phyloP scores from a whole-genome alignment of 129 eudicot species.

The Kitagawia praeruptora region DNA sequence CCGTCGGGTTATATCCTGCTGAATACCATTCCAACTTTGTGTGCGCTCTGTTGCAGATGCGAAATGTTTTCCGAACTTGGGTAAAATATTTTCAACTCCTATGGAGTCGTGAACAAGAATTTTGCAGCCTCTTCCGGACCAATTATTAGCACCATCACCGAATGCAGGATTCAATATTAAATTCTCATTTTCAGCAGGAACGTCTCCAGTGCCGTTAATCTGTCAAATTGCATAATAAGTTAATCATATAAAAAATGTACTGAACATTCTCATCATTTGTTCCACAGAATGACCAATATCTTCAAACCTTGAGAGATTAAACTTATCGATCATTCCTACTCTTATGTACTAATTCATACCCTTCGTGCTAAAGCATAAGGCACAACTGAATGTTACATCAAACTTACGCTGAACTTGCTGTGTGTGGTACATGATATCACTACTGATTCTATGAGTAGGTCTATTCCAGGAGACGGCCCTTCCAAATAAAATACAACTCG shows the following conservation, averaged over 20 bases:
- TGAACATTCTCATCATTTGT: background rate
- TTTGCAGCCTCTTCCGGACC: constrained; percentile 86
- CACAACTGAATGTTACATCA: background rate
- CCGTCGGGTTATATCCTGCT: constrained; percentile 74
- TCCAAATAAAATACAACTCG: constrained; percentile 61
- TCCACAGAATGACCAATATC: background rate
- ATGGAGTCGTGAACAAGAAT: constrained; percentile 46
- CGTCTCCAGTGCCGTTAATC: constrained; percentile 17
- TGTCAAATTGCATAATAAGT: constrained; percentile 10
- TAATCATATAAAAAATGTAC: background rate
- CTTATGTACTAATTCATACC: no score
- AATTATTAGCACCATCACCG: constrained; percentile 65
- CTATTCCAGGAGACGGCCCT: constrained; percentile 78
- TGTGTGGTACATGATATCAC: constrained; percentile 19
- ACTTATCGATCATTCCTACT: no score
- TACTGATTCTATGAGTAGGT: constrained; percentile 67
- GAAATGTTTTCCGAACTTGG: constrained; percentile 66
- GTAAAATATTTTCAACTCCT: constrained; percentile 60
- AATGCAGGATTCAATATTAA: constrained; percentile 67
- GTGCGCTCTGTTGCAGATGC: constrained; percentile 67
- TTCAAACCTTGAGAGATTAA: background rate
- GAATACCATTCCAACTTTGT: constrained; percentile 94
- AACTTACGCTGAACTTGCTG: constrained; percentile 20
- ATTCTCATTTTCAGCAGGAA: constrained; percentile 33
- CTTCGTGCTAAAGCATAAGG: background rate